A percentile compares a stretch with the other conserved stretches of the same genome.
Conservation (phyloP, 2,329 filamentous ascomycete genomes). For the Phialophora verrucosa region DNA sequence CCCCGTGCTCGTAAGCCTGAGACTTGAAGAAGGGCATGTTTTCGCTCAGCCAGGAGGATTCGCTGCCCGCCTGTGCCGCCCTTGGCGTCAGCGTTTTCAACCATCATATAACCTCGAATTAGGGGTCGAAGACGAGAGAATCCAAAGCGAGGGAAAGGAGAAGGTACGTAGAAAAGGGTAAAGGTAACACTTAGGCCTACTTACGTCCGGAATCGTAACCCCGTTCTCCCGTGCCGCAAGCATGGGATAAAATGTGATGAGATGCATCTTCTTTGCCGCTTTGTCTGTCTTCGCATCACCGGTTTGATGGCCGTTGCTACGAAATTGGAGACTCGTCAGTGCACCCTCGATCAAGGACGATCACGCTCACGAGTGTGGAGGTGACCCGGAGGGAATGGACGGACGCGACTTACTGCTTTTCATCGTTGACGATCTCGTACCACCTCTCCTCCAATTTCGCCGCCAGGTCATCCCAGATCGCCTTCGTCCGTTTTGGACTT, state of each 20-base stretch:
- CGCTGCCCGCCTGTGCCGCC: conserved; percentile 30
- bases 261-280: conserved; percentile 32
- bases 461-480: conserved; percentile 35
- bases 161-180: neutral
- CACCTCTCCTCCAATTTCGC: conserved; percentile 33
- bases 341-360: neutral
- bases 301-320: neutral
- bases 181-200: conserved; percentile 8
- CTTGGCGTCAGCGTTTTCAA: neutral
- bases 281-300: conserved; percentile 10
- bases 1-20: conserved; percentile 28
- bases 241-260: conserved; percentile 34
- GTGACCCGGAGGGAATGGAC: too few relatives aligned
- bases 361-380: neutral
- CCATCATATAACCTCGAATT: neutral
- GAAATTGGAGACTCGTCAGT: neutral
- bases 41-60: conserved; percentile 35
- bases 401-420: neutral
- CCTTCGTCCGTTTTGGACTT: conserved; percentile 32
- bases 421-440: conserved; percentile 31
- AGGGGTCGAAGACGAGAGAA: neutral
- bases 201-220: conserved; percentile 35
- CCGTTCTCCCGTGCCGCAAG: conserved; percentile 36
- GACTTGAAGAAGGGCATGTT: conserved; percentile 35
- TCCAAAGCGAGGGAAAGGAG: neutral